Base-by-base conservation (phyloP, 192 early-diverging fungal genomes). In the Backusella tarrabulga region DNA sequence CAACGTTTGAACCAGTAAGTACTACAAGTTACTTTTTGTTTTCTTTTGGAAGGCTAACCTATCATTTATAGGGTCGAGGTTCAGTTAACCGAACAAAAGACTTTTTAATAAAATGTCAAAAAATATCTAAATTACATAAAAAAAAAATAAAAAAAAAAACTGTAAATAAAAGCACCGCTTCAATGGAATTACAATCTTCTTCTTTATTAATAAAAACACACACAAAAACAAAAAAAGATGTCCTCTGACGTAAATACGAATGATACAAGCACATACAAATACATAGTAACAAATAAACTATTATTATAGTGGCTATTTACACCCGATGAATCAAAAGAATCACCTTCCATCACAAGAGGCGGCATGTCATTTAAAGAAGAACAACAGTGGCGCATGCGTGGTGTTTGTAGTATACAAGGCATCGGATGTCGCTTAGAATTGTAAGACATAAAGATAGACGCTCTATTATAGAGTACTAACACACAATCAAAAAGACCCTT, bases 1-100 rank as follows among this genome's bases (percentile, higher is more conserved):
- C 89, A 89, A 8, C 87, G 84, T 69, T 86, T 97, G 66, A 97
- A 94, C 79, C 90, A 91, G n/a, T 79, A 74, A 79, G 77, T 32
- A 32, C 32, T 32, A 32, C 32, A 32, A 32, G 32, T 32, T 32
- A 32, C 32, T 32, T 32, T 32, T 32, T 32, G 32, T 32, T 32
- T 32, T 3, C 32, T 2, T 32, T 32, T 32, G 6, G n/a, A 54
- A 6, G 7, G 6, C n/a, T 54, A 54, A n/a, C 7, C 19, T 1
- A 54, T n/a, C 17, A 17, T 19, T 21, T 7, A 4, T 17, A 54
- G 50, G 21, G 54, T 56, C 8, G 54, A 56, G 8, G 23, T 56
- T 7, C 19, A 23, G 54, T 21, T 56, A 7, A 11, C n/a, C 0
- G 54, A 56, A 56, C 6, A 11, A 56, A 56, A 56, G 21, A 26